Evolutionary conservation across 2,329 filamentous ascomycete species (phyloP).

Genomic region (Fusarium liriodendri): DNA sequence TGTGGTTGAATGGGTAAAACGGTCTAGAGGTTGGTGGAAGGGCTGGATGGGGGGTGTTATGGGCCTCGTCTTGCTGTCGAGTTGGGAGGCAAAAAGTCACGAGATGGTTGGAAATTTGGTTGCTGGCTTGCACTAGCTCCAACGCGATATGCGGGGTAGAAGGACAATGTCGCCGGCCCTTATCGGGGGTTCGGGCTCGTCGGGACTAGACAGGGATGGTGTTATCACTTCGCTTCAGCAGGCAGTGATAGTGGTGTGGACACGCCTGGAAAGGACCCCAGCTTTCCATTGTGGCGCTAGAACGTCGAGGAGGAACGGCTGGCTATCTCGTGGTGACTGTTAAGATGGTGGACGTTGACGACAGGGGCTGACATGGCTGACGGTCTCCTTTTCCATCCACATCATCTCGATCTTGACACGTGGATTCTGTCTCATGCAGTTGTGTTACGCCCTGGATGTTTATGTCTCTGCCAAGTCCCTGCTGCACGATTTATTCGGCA

Average conservation of each 20-base stretch:
- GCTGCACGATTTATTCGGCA: neutral
- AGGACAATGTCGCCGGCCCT: neutral
- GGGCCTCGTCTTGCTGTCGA: neutral
- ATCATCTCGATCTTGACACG: neutral
- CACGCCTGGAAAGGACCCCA: neutral
- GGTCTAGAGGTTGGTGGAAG: neutral
- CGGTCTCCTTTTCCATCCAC: neutral
- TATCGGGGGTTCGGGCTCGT: conserved; percentile 3
- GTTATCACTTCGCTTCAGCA: neutral
- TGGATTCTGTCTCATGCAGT: neutral
- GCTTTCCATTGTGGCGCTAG: conserved; percentile 2
- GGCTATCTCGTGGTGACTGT: neutral
- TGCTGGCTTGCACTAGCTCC: neutral
- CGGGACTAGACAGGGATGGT: neutral
- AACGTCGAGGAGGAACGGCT: neutral
- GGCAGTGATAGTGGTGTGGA: neutral
- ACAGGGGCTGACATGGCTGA: neutral
- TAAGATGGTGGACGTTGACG: no score
- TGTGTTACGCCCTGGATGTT: neutral
- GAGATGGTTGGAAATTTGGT: conserved; percentile 6
- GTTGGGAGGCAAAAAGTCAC: neutral
- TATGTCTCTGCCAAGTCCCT: neutral
- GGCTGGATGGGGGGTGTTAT: neutral
- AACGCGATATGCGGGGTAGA: conserved; percentile 4
- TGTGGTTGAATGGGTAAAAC: neutral